Conservation (phyloP, 148 eudicot species). For the Persicaria tinctoria region DNA sequence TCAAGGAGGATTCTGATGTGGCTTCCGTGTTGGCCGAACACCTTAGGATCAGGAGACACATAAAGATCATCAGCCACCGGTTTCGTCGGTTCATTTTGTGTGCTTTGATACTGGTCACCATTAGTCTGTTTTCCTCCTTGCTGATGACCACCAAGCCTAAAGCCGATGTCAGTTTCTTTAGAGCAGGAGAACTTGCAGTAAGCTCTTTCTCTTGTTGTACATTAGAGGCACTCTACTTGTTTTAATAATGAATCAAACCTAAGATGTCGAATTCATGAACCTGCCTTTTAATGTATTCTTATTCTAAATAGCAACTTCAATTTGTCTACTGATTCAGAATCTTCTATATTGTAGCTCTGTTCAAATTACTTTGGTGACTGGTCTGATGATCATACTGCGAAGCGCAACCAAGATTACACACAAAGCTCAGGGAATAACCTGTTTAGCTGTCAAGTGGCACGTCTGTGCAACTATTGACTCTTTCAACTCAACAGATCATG, state of each 20-base stretch:
- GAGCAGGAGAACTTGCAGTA: conserved; percentile 89
- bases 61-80: conserved; percentile 80
- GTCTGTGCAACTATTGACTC: conserved; percentile 74
- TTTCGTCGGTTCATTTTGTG: conserved; percentile 59
- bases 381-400: conserved; percentile 63
- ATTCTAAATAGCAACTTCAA: too few relatives aligned
- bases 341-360: conserved; percentile 41
- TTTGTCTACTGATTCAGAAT: too few relatives aligned
- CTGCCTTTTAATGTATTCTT: too few relatives aligned
- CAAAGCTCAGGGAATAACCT: conserved; percentile 83
- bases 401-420: conserved; percentile 92
- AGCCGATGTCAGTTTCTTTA: conserved; percentile 42
- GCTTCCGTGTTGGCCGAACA: conserved; percentile 61
- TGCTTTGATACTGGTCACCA: conserved; percentile 53
- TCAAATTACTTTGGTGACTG: conserved; percentile 63
- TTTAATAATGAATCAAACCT: too few relatives aligned
- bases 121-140: conserved; percentile 57
- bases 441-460: conserved; percentile 90
- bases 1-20: conserved; percentile 67
- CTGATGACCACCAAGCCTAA: conserved; percentile 50
- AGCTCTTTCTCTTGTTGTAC: conserved; percentile 9
- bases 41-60: conserved; percentile 68
- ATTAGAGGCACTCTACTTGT: too few relatives aligned
- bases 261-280: too few relatives aligned
- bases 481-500: conserved; percentile 38